Evolutionary conservation across 768 basidiomycete genomes (phyloP), one percentile per base, ranked within the genome.

Genomic region (Russula emetica): DNA sequence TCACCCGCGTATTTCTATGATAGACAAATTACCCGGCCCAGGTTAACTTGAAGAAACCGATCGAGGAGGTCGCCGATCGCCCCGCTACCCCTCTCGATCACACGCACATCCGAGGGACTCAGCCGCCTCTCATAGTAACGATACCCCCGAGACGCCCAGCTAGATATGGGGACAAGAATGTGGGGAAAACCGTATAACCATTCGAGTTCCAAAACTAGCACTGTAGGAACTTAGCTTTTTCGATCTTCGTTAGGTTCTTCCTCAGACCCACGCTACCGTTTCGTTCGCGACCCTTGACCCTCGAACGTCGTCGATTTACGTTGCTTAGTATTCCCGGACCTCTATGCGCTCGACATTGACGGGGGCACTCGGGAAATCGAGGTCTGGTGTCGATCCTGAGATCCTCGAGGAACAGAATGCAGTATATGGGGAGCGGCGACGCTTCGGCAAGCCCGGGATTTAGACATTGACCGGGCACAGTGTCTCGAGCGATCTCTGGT

Each of bases 401-500:
- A n/a, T n/a, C 38, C 38, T 38, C 51, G n/a, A n/a, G n/a, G n/a
- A n/a, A n/a, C n/a, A n/a, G n/a, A n/a, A n/a, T n/a, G n/a, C n/a
- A n/a, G n/a, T n/a, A n/a, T n/a, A n/a, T n/a, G n/a, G n/a, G n/a
- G n/a, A n/a, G n/a, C n/a, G n/a, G n/a, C n/a, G n/a, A n/a, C n/a
- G n/a, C n/a, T n/a, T n/a, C n/a, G n/a, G 69, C 78, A 83, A 49
- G 78, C 82, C 69, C 76, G 84, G 6, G 77, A 79, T 45, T 78
- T 90, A 20, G 78, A 87, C 62, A 82, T 89, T 0, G 85, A 89
- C 32, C 72, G 69, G 2, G 87, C 87, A 1, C 86, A 8, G 85
- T 78, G 76, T 7, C n/a, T n/a, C n/a, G 81, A 86, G 55, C 77
- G 75, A 9, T 64, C 74, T 51, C 71, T 91, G 55, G 71, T 83